phyloP scores from a whole-genome alignment of 768 basidiomycete genomes.

The Calvatia gigantea region DNA sequence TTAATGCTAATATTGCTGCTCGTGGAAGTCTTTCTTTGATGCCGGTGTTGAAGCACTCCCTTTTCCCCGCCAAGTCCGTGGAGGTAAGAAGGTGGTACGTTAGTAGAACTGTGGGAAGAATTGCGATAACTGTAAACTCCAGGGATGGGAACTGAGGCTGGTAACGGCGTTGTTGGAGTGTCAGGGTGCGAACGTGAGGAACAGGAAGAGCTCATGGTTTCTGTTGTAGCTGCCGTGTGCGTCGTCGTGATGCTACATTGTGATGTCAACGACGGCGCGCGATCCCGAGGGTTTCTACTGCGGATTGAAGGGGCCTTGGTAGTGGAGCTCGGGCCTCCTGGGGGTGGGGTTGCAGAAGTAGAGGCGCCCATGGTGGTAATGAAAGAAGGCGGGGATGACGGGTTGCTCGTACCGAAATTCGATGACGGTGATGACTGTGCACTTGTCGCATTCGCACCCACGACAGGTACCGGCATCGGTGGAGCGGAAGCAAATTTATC shows the following conservation, averaged over 20 bases:
- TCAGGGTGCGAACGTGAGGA: conserved; percentile 6
- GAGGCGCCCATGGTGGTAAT: neutral
- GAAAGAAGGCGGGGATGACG: neutral
- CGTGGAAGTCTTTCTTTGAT: conserved; percentile 5
- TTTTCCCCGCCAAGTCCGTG: conserved; percentile 5
- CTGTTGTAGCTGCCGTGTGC: conserved; percentile 6
- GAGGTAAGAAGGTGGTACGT: conserved; percentile 6
- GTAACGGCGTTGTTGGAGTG: conserved; percentile 4
- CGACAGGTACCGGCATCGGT: conserved; percentile 7
- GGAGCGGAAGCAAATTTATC: conserved; percentile 15
- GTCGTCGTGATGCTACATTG: conserved; percentile 8
- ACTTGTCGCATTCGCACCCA: conserved; percentile 1
- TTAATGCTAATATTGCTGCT: conserved; percentile 4
- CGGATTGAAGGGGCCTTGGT: conserved; percentile 3
- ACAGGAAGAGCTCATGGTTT: conserved; percentile 5
- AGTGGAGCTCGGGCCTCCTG: conserved; percentile 1
- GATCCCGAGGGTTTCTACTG: conserved; percentile 1
- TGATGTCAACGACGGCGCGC: conserved; percentile 8
- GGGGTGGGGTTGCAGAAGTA: neutral
- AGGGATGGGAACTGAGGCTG: neutral
- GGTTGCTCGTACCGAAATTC: neutral
- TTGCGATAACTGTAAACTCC: conserved; percentile 2
- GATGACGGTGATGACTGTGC: neutral
- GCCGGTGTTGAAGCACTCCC: neutral
- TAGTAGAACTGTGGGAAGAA: conserved; percentile 5